Evolutionary conservation across 2,329 filamentous ascomycete species (phyloP), one percentile per base, ranked within the genome.

Genomic region (Scedosporium minutisporum): DNA sequence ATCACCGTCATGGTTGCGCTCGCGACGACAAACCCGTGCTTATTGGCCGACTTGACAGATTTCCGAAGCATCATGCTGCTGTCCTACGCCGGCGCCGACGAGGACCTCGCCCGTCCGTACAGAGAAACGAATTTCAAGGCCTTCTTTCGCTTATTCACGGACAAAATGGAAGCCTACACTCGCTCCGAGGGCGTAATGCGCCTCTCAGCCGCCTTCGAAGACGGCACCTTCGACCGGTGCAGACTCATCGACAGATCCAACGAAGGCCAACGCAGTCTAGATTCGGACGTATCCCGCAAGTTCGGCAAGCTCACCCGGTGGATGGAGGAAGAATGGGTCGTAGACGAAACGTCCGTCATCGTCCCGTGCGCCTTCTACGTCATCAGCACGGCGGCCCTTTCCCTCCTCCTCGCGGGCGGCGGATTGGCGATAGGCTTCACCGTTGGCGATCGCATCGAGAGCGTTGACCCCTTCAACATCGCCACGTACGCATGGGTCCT

Each of bases 391-490:
- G 51, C 18, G 16, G n/a, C 23, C 51, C 12, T 55, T 2, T 18
- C 51, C 3, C 21, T 62, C 38, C n/a, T 64, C 2, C 64, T 73
- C n/a, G 67, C 65, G 1, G 41, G 33, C 10, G 69, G 68, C 2
- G 71, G 71, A 2, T 42, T 73, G 2, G 66, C 63, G 3, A 63
- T 71, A 12, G 71, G 69, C 9, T 66, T 72, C 46, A 66, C 63
- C 1, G 63, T 73, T 21, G 65, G 66, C 7, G 42, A 70, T 1
- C 64, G 71, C 1, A 66, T 73, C n/a, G 7, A 48, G 0, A 70
- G 68, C 18, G 71, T 73, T 2, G 71, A 73, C 59, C 71, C 71
- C 4, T 72, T 71, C 65, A 68, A 71, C 60, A 65, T 73, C 21
- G 65, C 70, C 1, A 64, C 62, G 23, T 73, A 68, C 63, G 51